Evolutionary conservation across 1,284 basidiomycete genomes (phyloP), one percentile per base, ranked within the genome.

Genomic region (Pascua guehoae): DNA sequence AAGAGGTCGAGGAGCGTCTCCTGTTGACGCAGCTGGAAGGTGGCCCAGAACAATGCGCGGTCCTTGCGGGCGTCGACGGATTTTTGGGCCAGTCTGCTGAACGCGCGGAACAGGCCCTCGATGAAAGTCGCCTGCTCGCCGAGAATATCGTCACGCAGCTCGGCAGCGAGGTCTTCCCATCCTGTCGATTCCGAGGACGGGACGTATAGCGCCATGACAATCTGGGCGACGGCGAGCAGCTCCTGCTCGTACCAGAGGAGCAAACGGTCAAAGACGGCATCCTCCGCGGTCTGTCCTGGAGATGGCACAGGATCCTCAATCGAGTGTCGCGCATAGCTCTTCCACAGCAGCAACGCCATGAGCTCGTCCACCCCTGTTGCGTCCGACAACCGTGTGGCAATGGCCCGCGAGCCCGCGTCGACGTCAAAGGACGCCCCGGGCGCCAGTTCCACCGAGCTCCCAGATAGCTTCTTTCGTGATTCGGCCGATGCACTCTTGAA

Each of bases 1-100:
- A 75, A 64, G 24, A 75, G 64, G 43, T 70, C 67, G 38, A 75
- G 65, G 14, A 70, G 49, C 12, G 61, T 56, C 41, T 67, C 67
- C 61, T 75, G 73, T 12, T 68, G 56, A 4, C 66, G 66, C 8
- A 75, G 61, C 55, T 75, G 71, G 32, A 70, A 64, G 14, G 63
- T 67, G 9, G 70, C 65, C 71, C 70, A 72, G 50, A 64, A 69
- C 37, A 71, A 44, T 17, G 63, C 57, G n/a, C 65, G 56, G 12
- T 60, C 37, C 11, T 60, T 45, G 41, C 60, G 44, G 17, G 51
- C 59, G 15, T 61, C 55, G 32, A 73, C n/a, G 12, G 42, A 42
- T 46, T 55, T 61, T 56, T 73, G 72, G 37, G 72, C 71, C 16
- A 73, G 47, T 5, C 40, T 56, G 15, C 67, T 66, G 55, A 71